Conservation (phyloP, 352 stramenopile genomes). For the Discostella stelligera region DNA sequence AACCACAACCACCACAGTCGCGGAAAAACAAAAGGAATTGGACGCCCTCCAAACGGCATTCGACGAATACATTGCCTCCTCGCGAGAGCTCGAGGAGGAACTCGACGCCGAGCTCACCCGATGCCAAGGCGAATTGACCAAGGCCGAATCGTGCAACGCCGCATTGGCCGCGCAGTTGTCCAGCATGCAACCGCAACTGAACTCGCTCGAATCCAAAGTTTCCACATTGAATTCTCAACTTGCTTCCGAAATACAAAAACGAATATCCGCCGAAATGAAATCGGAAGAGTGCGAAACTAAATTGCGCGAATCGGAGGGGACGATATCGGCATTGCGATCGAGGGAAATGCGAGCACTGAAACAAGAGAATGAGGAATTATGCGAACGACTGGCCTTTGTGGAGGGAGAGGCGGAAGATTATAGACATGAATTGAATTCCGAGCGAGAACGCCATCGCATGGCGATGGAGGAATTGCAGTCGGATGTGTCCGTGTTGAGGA, state of each 20-base stretch:
- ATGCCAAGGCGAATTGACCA: slow-evolving; percentile 78
- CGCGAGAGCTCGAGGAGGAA: slow-evolving; percentile 82
- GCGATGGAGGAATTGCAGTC: slow-evolving; percentile 64
- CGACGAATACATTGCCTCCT: slow-evolving; percentile 85
- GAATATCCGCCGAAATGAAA: slow-evolving; percentile 67
- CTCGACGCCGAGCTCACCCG: slow-evolving; percentile 82
- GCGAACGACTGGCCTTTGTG: slow-evolving; percentile 81
- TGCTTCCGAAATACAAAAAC: slow-evolving; percentile 62
- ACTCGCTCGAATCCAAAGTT: slow-evolving; percentile 70
- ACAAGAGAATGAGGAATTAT: slow-evolving; percentile 77
- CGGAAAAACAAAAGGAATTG: slow-evolving; percentile 79
- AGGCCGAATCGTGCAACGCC: slow-evolving; percentile 73
- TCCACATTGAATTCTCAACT: slow-evolving; percentile 61
- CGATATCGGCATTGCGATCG: slow-evolving; percentile 33
- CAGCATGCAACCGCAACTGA: slow-evolving; percentile 76
- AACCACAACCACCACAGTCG: slow-evolving; percentile 61
- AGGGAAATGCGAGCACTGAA: slow-evolving; percentile 43
- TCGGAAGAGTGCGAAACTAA: slow-evolving; percentile 74
- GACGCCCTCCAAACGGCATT: slow-evolving; percentile 81
- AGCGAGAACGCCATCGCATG: slow-evolving; percentile 59
- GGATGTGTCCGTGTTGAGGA: slow-evolving; percentile 32
- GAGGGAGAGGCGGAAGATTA: slow-evolving; percentile 80
- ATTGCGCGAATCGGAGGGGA: slow-evolving; percentile 65
- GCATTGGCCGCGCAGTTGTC: slow-evolving; percentile 75
- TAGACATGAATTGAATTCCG: slow-evolving; percentile 68